These are phyloP conservation scores for Gleditsia sinensis DNA, from an alignment of 306 rosid species.

Conservation along the genomic window DNA sequence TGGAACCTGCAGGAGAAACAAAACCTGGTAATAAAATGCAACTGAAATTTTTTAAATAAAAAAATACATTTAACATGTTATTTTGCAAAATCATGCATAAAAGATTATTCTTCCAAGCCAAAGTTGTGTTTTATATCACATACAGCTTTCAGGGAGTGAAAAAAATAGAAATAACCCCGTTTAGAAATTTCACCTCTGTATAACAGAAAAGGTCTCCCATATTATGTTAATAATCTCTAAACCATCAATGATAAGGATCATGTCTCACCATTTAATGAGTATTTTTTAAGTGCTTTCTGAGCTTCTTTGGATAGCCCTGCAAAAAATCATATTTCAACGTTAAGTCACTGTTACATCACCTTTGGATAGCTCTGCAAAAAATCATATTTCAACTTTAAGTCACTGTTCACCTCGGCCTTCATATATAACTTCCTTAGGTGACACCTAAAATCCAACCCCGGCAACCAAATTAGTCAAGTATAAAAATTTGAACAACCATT, in stretches of 20 bases:
- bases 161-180: slow-evolving; percentile 16
- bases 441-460: slow-evolving; percentile 64
- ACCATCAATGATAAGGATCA: slow-evolving; percentile 34
- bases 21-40: slow-evolving; percentile 24
- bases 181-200: slow-evolving; percentile 14
- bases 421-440: slow-evolving; percentile 86
- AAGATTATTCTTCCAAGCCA: slow-evolving; percentile 9
- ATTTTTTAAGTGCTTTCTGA: slow-evolving; percentile 77
- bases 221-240: slow-evolving; percentile 10
- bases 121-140: slow-evolving; percentile 9
- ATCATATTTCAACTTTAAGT: slow-evolving; percentile 22
- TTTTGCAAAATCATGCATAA: slow-evolving; percentile 13
- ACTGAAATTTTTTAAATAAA: not conserved
- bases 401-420: slow-evolving; percentile 73
- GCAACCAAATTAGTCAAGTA: slow-evolving; percentile 33
- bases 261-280: slow-evolving; percentile 67
- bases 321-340: slow-evolving; percentile 26
- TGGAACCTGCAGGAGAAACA: slow-evolving; percentile 57
- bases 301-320: slow-evolving; percentile 83
- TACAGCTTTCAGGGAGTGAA: slow-evolving; percentile 22
- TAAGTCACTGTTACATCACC: slow-evolving; percentile 19
- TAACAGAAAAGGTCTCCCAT: not conserved
- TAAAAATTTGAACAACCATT: slow-evolving; percentile 17
- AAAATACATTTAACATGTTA: not conserved
- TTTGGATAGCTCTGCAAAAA: slow-evolving; percentile 56